phyloP scores from a whole-genome alignment of 1,284 basidiomycete species.

The Pseudozyma thailandica region DNA sequence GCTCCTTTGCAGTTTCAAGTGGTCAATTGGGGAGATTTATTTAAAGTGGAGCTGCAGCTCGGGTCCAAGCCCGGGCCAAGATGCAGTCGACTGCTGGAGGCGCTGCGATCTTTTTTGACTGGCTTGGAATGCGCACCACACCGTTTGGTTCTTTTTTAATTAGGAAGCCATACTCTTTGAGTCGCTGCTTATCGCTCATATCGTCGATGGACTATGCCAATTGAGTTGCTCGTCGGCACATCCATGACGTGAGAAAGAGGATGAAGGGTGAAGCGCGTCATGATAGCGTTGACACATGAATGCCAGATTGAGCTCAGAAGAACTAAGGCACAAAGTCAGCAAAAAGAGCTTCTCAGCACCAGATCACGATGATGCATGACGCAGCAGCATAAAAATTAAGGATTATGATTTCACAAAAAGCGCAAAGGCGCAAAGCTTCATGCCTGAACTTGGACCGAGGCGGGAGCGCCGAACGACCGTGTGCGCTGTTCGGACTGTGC shows the following conservation, averaged over 20 bases:
- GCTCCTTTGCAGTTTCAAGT: neutral
- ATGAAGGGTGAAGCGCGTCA: neutral
- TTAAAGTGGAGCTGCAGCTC: conserved; percentile 22
- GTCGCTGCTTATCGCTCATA: too few relatives aligned
- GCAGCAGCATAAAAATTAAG: conserved; percentile 2
- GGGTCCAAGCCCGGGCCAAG: conserved; percentile 17
- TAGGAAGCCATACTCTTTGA: neutral
- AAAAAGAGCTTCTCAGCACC: too few relatives aligned
- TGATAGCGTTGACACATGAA: neutral
- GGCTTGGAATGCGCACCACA: conserved; percentile 18
- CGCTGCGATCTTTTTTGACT: neutral
- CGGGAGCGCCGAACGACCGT: conserved; percentile 1
- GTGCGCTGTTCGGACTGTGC: too few relatives aligned
- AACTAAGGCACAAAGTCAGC: conserved; percentile 4
- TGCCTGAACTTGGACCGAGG: neutral
- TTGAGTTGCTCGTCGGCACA: neutral
- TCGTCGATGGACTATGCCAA: too few relatives aligned
- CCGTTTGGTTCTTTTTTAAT: neutral
- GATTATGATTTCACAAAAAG: too few relatives aligned
- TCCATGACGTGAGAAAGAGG: neutral
- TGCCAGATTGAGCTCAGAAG: neutral
- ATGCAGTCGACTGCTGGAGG: conserved; percentile 3
- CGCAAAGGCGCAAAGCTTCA: neutral
- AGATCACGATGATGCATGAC: conserved; percentile 5
- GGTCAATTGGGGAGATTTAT: neutral